Evolutionary conservation across 257 asterid genomes (phyloP), one percentile per base, ranked within the genome.

Genomic region (Lycium ferocissimum): DNA sequence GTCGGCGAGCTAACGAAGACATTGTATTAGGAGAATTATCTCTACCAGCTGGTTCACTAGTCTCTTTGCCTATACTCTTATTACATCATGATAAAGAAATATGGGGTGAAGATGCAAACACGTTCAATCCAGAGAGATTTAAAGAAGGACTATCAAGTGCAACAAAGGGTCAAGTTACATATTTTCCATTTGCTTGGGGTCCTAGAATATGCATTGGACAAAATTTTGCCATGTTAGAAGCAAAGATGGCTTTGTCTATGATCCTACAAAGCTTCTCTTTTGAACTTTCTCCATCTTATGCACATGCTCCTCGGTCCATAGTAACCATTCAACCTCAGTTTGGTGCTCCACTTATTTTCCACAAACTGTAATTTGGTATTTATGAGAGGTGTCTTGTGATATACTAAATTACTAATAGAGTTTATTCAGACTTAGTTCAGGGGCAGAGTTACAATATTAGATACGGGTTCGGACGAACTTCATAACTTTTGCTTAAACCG

Each of bases 171-270:
- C 15, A 70, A 38, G 54, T 70, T 0, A 0, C 54, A 70, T 67
- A 67, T 38, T 76, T 89, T 58, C 90, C 91, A 56, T 89, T 87
- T 84, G 43, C 85, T 3, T 83, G 90, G 89, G 91, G 91, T 13
- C 91, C 91, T 5, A 65, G 91, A 62, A 85, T 87, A 33, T 89
- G 91, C 33, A 87, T 89, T n/a, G 91, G 90, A 18, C 88, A 83
- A 22, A 85, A 87, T 78, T 89, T 87, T 62, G 81, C 90, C 6
- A 70, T 84, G 85, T 9, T 85, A 38, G 91, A 89, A n/a, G 90
- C 90, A 9, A 89, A 83, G 83, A 5, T 89, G 80, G 84, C 89
- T 4, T 2, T 89, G 72, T 70, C 85, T 59, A 89, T 89, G 91
- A 87, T 89, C 66, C 86, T 89, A 17, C 90, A 87, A 63, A 65